These are phyloP conservation scores for Cenchrus fungigraminus DNA, from an alignment of 176 grass and related monocot species.

Conservation along the genomic window DNA sequence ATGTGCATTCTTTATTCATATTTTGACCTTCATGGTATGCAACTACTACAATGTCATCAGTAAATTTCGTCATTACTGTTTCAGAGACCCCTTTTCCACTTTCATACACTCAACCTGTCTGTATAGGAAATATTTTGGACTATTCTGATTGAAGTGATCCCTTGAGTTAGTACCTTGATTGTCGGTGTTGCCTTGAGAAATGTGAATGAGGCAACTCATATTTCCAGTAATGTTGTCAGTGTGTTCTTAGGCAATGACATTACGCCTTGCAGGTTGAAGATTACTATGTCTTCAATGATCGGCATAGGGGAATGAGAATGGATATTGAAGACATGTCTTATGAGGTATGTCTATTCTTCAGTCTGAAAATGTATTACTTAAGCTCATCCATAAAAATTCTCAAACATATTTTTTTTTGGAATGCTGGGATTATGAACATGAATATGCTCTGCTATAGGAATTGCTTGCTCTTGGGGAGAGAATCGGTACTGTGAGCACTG, in stretches of 20 bases:
- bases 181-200: not conserved
- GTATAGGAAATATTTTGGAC: not conserved
- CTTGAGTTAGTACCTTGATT: not conserved
- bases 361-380: not conserved
- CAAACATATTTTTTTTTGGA: not conserved
- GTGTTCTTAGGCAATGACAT: conserved; percentile 26
- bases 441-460: conserved; percentile 43
- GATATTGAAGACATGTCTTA: conserved; percentile 87
- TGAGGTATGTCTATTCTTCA: conserved; percentile 59
- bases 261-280: conserved; percentile 49
- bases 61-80: not conserved
- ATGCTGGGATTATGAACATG: not conserved
- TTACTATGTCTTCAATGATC: conserved; percentile 49
- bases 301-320: conserved; percentile 79
- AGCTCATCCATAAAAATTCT: not conserved
- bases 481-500: conserved; percentile 85
- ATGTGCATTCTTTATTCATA: not conserved
- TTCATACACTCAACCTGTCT: not conserved
- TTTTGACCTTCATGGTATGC: not conserved
- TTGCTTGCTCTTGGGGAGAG: conserved; percentile 74
- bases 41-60: not conserved
- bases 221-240: not conserved
- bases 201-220: not conserved
- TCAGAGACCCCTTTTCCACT: not conserved
- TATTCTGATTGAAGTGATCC: not conserved